These are phyloP conservation scores for Pelargonium citronellum DNA, from an alignment of 441 rosid species.

Conservation along the genomic window DNA sequence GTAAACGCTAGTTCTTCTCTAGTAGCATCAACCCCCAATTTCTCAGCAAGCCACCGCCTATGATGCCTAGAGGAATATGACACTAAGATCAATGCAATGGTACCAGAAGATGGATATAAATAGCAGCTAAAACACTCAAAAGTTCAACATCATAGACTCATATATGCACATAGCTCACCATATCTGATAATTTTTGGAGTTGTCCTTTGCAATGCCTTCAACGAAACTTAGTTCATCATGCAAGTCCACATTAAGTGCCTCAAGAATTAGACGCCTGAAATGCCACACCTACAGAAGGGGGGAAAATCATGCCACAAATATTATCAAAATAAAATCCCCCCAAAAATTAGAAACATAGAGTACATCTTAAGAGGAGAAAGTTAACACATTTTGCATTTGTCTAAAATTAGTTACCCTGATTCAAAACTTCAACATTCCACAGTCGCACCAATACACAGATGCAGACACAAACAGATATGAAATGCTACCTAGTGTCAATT, in stretches of 20 bases:
- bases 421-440: neutral
- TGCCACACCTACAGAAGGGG: slow-evolving; percentile 72
- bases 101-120: slow-evolving; percentile 3
- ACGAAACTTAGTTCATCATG: slow-evolving; percentile 51
- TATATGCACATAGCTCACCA: slow-evolving; percentile 46
- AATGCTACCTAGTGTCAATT: neutral
- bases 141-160: slow-evolving; percentile 1
- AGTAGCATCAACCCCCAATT: slow-evolving; percentile 58
- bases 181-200: slow-evolving; percentile 83
- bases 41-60: slow-evolving; percentile 90
- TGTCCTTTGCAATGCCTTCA: slow-evolving; percentile 48
- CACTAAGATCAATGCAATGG: slow-evolving; percentile 4
- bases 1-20: slow-evolving; percentile 64
- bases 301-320: neutral
- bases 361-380: neutral
- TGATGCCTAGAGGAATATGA: slow-evolving; percentile 63
- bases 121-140: slow-evolving; percentile 12
- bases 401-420: neutral
- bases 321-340: neutral
- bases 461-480: neutral
- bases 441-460: neutral
- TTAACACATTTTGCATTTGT: neutral
- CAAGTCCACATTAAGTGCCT: slow-evolving; percentile 46
- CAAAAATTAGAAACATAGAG: neutral
- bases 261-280: slow-evolving; percentile 70